Evolutionary conservation across 1,139 yeast species (phyloP), one percentile per base, ranked within the genome.

Genomic region (Blastobotrys malaysiensis): DNA sequence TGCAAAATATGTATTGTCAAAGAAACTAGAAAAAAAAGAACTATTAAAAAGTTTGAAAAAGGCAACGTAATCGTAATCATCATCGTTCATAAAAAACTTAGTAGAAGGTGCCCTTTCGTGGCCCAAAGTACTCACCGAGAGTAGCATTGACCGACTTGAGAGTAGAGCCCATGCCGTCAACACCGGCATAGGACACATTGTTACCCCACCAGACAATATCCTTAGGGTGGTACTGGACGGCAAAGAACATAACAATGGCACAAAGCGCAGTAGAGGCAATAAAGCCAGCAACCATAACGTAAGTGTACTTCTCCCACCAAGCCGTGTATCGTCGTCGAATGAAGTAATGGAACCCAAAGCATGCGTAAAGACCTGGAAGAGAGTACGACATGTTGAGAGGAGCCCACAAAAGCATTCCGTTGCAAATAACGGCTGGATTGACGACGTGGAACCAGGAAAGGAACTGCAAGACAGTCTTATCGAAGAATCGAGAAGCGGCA

Each of bases 181-280:
- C 61, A 21, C 83, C 83, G 1, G 59, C 63, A 51, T 61, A 67
- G 2, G 69, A 54, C 18, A 80, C 79, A 43, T 58, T 67, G 63
- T 81, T 82, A 1, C 86, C 86, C 86, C 86, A 82, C 86, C 86
- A 82, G 49, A 9, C 11, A 78, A 58, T 18, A 3, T 64, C 63
- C 27, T 72, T 69, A 11, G 74, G 74, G 45, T 57, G 57, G 56
- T 75, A 78, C 60, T 78, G 82, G 7, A 82, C 81, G 1, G 82
- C 75, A 62, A 83, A 80, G 68, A 82, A 76, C 45, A 82, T 79
- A 50, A 82, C 66, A 27, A 70, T 57, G 9, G 68, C 69, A 11
- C 69, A 58, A 46, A 67, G 59, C 18, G 70, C 71, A 9, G 62
- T 58, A 13, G 86, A 87, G 2, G 84, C 81, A 22, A 80, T 78